A percentile compares a stretch with the other conserved stretches of the same genome.
phyloP scores from a whole-genome alignment of 768 basidiomycete species.

The Mycena leptocephala region DNA sequence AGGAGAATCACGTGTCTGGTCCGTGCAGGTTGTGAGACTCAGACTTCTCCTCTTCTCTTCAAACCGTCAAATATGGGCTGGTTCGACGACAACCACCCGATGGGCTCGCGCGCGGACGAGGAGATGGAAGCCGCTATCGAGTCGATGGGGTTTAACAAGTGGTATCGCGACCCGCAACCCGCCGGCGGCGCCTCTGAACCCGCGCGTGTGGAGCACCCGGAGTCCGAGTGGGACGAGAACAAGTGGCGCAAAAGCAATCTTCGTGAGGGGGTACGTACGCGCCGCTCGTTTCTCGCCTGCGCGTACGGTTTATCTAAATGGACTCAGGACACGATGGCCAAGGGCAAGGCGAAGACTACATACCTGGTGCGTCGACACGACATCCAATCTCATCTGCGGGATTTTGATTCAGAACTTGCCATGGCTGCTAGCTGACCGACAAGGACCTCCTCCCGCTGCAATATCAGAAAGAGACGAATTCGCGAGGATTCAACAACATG shows the following conservation, averaged over 20 bases:
- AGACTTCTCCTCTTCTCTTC: not conserved
- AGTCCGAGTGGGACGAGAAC: constrained; percentile 31
- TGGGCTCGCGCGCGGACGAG: constrained; percentile 26
- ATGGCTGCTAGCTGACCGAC: constrained; percentile 17
- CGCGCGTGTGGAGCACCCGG: constrained; percentile 20
- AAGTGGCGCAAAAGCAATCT: constrained; percentile 32
- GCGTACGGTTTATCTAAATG: too few species aligned
- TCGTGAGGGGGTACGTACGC: constrained; percentile 15
- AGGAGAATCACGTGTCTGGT: too few species aligned
- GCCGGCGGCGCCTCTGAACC: constrained; percentile 19
- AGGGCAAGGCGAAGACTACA: constrained; percentile 26
- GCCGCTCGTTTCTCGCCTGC: not conserved
- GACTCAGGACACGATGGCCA: constrained; percentile 28
- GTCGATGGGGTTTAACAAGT: constrained; percentile 28
- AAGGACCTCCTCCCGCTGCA: constrained; percentile 28
- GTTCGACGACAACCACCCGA: constrained; percentile 33
- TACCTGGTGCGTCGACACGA: constrained; percentile 22
- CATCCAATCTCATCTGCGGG: not conserved
- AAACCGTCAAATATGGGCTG: constrained; percentile 18
- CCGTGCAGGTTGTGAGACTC: not conserved
- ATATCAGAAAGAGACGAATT: constrained; percentile 28
- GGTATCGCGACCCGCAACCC: constrained; percentile 31
- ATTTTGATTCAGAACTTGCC: not conserved
- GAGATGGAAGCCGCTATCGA: constrained; percentile 27
- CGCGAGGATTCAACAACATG: constrained; percentile 16